phyloP scores from a whole-genome alignment of 768 basidiomycete species.

The Hericium alpestre region DNA sequence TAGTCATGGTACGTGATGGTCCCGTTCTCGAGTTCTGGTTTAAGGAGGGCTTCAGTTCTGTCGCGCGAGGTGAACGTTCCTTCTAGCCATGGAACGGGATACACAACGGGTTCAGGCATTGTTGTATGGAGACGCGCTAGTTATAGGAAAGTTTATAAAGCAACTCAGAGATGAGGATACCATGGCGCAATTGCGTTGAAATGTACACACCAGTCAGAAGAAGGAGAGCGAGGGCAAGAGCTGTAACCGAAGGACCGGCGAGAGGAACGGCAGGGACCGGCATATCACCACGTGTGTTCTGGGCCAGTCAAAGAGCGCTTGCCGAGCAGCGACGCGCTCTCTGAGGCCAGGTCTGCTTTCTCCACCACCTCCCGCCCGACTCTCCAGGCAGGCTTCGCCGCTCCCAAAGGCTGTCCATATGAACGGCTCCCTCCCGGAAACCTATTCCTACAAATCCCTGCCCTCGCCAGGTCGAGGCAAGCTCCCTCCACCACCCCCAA shows the following conservation, averaged over 20 bases:
- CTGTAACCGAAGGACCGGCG: too few relatives aligned
- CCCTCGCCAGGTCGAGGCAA: constrained; percentile 18
- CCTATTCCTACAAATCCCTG: constrained; percentile 18
- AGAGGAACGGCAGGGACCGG: neutral
- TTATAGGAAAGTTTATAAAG: too few relatives aligned
- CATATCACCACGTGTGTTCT: too few relatives aligned
- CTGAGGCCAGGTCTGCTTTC: constrained; percentile 2
- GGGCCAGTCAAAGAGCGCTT: too few relatives aligned
- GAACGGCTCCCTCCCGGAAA: neutral
- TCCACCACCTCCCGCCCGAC: neutral
- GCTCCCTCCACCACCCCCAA: constrained; percentile 21
- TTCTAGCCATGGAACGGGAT: constrained; percentile 28
- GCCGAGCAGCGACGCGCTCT: too few relatives aligned
- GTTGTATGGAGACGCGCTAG: neutral
- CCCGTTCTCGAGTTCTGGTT: constrained; percentile 42
- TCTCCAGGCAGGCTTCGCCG: too few relatives aligned
- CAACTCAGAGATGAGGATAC: too few relatives aligned
- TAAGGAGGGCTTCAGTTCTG: constrained; percentile 35
- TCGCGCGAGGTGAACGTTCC: constrained; percentile 34
- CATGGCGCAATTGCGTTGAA: too few relatives aligned
- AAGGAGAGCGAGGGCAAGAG: too few relatives aligned
- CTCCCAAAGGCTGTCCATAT: too few relatives aligned
- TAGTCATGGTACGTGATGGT: constrained; percentile 44
- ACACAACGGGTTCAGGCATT: constrained; percentile 15
- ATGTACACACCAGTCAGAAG: too few relatives aligned